Percentiles rank a stretch among this genome's conserved stretches.
Conservation (phyloP, 805 yeast genomes). For the Candida maris region DNA sequence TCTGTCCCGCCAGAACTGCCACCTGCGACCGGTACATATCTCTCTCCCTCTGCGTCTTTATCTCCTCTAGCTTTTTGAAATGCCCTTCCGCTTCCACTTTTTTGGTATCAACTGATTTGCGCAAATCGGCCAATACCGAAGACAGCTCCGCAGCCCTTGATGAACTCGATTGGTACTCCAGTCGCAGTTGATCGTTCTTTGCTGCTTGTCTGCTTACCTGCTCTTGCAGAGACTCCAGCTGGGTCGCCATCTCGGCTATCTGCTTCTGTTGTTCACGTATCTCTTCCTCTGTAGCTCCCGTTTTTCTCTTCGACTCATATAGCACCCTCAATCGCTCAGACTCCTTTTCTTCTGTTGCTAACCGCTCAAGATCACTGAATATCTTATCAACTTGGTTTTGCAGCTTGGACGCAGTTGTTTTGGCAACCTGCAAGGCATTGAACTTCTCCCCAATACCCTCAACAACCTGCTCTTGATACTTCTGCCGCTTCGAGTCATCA, state of each 20-base stretch:
- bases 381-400: constrained; percentile 30
- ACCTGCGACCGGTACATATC: constrained; percentile 6
- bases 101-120: constrained; percentile 23
- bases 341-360: constrained; percentile 8
- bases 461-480: constrained; percentile 37
- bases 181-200: constrained; percentile 32
- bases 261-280: constrained; percentile 10
- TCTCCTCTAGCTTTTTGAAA: constrained; percentile 27
- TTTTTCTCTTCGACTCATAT: constrained; percentile 5
- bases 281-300: constrained; percentile 11
- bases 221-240: constrained; percentile 9
- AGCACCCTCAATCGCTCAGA: constrained; percentile 10
- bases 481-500: constrained; percentile 39
- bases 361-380: constrained; percentile 29
- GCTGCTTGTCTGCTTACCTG: constrained; percentile 15
- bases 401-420: constrained; percentile 27
- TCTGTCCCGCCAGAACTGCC: constrained; percentile 13
- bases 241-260: constrained; percentile 10
- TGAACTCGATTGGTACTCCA: constrained; percentile 42
- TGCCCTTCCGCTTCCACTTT: constrained; percentile 31
- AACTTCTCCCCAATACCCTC: constrained; percentile 39
- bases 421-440: constrained; percentile 33
- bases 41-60: constrained; percentile 15
- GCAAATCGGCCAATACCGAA: constrained; percentile 21
- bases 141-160: constrained; percentile 46